These are phyloP conservation scores for Dovyalis caffra DNA, from an alignment of 345 rosid species.

Conservation along the genomic window DNA sequence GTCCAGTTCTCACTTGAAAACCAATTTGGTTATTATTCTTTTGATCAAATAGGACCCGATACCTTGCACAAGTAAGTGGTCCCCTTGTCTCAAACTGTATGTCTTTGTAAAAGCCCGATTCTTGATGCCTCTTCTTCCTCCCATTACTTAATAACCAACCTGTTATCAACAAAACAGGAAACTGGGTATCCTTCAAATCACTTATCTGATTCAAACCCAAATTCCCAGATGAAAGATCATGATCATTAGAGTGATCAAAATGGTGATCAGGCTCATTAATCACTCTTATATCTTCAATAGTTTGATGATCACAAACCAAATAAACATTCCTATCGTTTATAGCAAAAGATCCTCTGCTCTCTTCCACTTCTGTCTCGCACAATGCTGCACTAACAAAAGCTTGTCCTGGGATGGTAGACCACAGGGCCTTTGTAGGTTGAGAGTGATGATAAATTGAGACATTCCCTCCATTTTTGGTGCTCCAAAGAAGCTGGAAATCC, in stretches of 20 bases:
- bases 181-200: slow-evolving; percentile 22
- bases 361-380: slow-evolving; percentile 61
- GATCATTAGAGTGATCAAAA: slow-evolving; percentile 3
- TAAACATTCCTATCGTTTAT: slow-evolving; percentile 38
- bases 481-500: slow-evolving; percentile 57
- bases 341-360: slow-evolving; percentile 66
- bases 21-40: slow-evolving; percentile 44
- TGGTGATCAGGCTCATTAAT: slow-evolving; percentile 22
- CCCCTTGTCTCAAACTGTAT: slow-evolving; percentile 10
- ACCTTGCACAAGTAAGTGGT: slow-evolving; percentile 37
- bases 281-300: slow-evolving; percentile 44
- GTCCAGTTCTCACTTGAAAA: slow-evolving; percentile 47
- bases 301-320: slow-evolving; percentile 50
- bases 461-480: slow-evolving; percentile 42
- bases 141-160: slow-evolving; percentile 43
- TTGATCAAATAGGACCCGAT: slow-evolving; percentile 54
- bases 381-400: slow-evolving; percentile 61
- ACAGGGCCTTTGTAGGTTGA: slow-evolving; percentile 42
- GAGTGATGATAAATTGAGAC: slow-evolving; percentile 46
- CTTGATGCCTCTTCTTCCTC: slow-evolving; percentile 21
- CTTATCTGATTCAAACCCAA: slow-evolving; percentile 19
- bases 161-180: slow-evolving; percentile 44
- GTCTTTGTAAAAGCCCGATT: slow-evolving; percentile 18
- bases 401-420: slow-evolving; percentile 61
- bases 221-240: slow-evolving; percentile 18